Percentiles rank a stretch among this genome's conserved stretches.
These are phyloP conservation scores for Ambrosia hybrid DNA, from an alignment of 140 eudicot genomes.

Conservation along the genomic window DNA sequence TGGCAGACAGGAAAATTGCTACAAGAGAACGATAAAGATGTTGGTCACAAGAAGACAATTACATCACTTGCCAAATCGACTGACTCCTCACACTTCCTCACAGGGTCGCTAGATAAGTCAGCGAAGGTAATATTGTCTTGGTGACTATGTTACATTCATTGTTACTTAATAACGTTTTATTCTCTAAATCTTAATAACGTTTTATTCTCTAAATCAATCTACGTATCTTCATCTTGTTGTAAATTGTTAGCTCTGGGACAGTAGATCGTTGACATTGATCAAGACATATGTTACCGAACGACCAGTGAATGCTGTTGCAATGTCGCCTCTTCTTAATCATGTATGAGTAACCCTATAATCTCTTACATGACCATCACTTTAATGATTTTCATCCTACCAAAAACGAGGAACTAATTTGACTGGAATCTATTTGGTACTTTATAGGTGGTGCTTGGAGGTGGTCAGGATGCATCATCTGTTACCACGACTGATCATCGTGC, in stretches of 20 bases:
- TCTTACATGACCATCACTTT: background rate
- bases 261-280: conserved; percentile 64
- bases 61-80: conserved; percentile 72
- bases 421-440: background rate
- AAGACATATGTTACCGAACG: conserved; percentile 80
- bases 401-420: background rate
- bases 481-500: conserved; percentile 98
- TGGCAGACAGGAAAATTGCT: conserved; percentile 70
- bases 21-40: conserved; percentile 62
- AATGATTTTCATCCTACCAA: background rate
- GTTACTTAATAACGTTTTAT: background rate
- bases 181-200: no score
- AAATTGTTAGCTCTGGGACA: conserved; percentile 72
- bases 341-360: conserved; percentile 37
- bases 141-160: background rate
- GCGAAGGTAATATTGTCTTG: conserved; percentile 51
- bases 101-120: conserved; percentile 78
- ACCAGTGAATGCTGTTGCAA: conserved; percentile 84
- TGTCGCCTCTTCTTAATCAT: conserved; percentile 89
- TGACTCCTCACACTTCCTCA: conserved; percentile 76
- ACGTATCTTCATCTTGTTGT: no score
- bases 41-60: conserved; percentile 67
- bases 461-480: conserved; percentile 92
- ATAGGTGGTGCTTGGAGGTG: conserved; percentile 97
- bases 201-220: no score